Evolutionary conservation across 805 yeast species (phyloP).

Genomic region (Crinitomyces ghanaensis): DNA sequence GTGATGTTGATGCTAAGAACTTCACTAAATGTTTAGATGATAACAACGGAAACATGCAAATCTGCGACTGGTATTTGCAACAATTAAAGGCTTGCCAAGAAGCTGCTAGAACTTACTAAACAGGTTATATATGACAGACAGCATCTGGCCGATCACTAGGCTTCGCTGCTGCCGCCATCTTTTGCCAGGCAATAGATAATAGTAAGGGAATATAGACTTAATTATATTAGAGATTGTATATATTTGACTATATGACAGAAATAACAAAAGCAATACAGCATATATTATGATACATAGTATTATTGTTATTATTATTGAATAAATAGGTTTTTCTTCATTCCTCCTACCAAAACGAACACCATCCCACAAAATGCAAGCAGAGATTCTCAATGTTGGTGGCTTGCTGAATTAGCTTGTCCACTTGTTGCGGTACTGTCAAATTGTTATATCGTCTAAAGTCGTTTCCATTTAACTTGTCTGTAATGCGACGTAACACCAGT

Average conservation of each 20-base stretch:
- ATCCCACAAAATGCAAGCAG: slow-evolving; percentile 94
- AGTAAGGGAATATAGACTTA: not conserved
- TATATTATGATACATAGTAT: not conserved
- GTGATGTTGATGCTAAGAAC: slow-evolving; percentile 90
- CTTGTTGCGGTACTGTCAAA: slow-evolving; percentile 77
- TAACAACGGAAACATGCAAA: slow-evolving; percentile 90
- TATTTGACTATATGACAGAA: not conserved
- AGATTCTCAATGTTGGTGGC: slow-evolving; percentile 93
- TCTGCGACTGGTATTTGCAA: slow-evolving; percentile 93
- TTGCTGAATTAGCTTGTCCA: slow-evolving; percentile 85
- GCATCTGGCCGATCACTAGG: no score
- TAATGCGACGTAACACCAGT: slow-evolving; percentile 76
- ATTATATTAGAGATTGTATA: not conserved
- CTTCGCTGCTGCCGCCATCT: no score
- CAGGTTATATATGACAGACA: no score
- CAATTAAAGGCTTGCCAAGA: slow-evolving; percentile 96
- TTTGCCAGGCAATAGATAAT: no score
- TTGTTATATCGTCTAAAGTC: slow-evolving; percentile 68
- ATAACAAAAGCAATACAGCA: slow-evolving; percentile 2
- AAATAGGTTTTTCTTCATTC: not conserved
- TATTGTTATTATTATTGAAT: not conserved
- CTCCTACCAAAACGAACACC: slow-evolving; percentile 98
- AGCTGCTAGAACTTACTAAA: slow-evolving; percentile 72
- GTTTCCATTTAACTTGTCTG: slow-evolving; percentile 87
- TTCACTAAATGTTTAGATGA: slow-evolving; percentile 94